Conservation (phyloP, 495 filamentous ascomycete genomes). For the Penicillium coprophilum region DNA sequence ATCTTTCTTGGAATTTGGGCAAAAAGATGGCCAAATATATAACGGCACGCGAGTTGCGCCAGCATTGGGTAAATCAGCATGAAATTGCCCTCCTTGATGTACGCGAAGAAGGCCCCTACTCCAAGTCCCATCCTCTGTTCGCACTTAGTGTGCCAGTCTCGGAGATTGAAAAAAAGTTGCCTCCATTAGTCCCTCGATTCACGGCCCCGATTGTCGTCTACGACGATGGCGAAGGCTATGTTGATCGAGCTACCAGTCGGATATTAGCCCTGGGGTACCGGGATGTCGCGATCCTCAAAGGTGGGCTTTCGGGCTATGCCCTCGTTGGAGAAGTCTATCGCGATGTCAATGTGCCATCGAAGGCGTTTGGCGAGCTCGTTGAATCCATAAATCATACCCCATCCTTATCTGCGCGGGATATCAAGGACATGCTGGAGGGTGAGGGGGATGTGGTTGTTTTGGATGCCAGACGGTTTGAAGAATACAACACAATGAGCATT, state of each 20-base stretch:
- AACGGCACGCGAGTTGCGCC: conserved; percentile 16
- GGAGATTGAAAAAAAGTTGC: conserved; percentile 23
- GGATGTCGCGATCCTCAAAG: conserved; percentile 22
- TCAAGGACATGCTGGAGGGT: conserved; percentile 20
- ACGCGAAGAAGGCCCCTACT: conserved; percentile 29
- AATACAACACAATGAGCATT: conserved; percentile 32
- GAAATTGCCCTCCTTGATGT: conserved; percentile 28
- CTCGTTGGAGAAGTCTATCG: conserved; percentile 28
- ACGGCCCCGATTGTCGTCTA: conserved; percentile 23
- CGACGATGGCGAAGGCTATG: conserved; percentile 26
- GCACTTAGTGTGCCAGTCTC: conserved; percentile 28
- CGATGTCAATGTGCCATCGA: conserved; percentile 32
- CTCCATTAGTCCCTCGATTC: conserved; percentile 18
- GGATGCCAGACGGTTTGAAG: conserved; percentile 27
- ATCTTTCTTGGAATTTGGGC: no score
- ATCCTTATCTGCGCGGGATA: conserved; percentile 24
- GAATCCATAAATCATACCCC: conserved; percentile 32
- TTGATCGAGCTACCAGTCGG: conserved; percentile 17
- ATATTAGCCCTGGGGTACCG: conserved; percentile 20
- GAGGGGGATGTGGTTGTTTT: conserved; percentile 21
- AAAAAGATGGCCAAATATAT: conserved; percentile 17
- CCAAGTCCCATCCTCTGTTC: conserved; percentile 24
- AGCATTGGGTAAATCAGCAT: conserved; percentile 17
- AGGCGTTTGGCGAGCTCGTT: conserved; percentile 32
- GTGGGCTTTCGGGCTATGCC: conserved; percentile 22